A percentile compares a stretch with the other conserved stretches of the same genome.
Conservation (phyloP, 352 stramenopile species). For the Phytopythium kandeliae region DNA sequence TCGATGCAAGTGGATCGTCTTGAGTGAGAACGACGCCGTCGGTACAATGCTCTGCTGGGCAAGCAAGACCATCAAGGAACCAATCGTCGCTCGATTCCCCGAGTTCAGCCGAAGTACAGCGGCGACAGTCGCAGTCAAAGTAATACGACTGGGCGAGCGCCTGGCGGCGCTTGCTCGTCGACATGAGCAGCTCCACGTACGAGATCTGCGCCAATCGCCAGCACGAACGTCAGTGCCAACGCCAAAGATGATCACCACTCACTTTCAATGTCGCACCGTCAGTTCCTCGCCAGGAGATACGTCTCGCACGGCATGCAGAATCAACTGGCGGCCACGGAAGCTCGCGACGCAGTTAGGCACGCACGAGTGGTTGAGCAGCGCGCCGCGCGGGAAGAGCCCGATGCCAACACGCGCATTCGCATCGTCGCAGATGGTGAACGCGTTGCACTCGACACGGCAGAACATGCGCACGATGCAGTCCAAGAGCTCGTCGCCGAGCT, state of each 20-base stretch:
- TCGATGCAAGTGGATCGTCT: not conserved
- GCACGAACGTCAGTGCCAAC: not conserved
- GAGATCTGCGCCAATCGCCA: slow-evolving; percentile 24
- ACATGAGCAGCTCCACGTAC: slow-evolving; percentile 66
- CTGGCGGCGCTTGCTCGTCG: slow-evolving; percentile 20
- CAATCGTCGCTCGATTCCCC: slow-evolving; percentile 19
- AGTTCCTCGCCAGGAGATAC: slow-evolving; percentile 48
- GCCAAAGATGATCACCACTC: too few species aligned
- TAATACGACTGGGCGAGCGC: slow-evolving; percentile 59
- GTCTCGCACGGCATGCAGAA: slow-evolving; percentile 38
- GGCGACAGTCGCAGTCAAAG: slow-evolving; percentile 49
- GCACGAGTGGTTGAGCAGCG: slow-evolving; percentile 77
- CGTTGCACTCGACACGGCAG: slow-evolving; percentile 74
- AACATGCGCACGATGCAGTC: slow-evolving; percentile 45
- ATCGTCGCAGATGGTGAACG: slow-evolving; percentile 59
- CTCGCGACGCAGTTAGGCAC: slow-evolving; percentile 68
- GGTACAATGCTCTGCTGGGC: slow-evolving; percentile 12
- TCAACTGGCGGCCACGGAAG: slow-evolving; percentile 38
- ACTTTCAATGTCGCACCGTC: slow-evolving; percentile 16
- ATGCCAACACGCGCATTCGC: slow-evolving; percentile 46
- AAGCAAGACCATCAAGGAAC: slow-evolving; percentile 36
- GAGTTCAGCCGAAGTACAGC: not conserved
- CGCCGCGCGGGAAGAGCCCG: slow-evolving; percentile 51
- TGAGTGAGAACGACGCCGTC: slow-evolving; percentile 12
- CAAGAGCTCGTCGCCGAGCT: slow-evolving; percentile 23